Conservation (phyloP, 1,284 basidiomycete genomes). For the Cerrena zonata region DNA sequence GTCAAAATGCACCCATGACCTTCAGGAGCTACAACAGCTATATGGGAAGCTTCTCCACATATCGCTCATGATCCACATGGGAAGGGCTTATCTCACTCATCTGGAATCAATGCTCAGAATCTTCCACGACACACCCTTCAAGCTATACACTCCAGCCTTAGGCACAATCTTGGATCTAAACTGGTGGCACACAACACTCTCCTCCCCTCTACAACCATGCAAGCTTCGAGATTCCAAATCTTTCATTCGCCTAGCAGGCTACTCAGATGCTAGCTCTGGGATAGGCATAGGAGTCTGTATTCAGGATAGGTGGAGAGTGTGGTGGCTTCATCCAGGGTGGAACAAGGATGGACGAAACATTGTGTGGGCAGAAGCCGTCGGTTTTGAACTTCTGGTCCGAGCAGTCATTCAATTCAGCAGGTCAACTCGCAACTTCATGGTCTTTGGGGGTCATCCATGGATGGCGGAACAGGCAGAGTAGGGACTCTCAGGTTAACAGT, state of each 20-base stretch:
- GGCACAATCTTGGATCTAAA: slow-evolving; percentile 22
- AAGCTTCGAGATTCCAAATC: slow-evolving; percentile 24
- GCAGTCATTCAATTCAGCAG: slow-evolving; percentile 4
- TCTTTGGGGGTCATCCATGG: slow-evolving; percentile 36
- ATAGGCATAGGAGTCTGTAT: slow-evolving; percentile 26
- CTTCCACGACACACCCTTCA: slow-evolving; percentile 22
- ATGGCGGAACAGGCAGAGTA: slow-evolving; percentile 26
- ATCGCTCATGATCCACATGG: slow-evolving; percentile 39
- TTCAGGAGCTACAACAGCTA: slow-evolving; percentile 16
- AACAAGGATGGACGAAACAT: slow-evolving; percentile 25
- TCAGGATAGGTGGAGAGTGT: slow-evolving; percentile 23
- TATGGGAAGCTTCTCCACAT: slow-evolving; percentile 23
- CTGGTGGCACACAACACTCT: slow-evolving; percentile 33
- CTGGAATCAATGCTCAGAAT: slow-evolving; percentile 23
- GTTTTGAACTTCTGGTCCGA: slow-evolving; percentile 27
- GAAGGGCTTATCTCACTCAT: slow-evolving; percentile 42
- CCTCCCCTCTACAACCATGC: slow-evolving; percentile 7
- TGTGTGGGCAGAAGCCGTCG: slow-evolving; percentile 38
- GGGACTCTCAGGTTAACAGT: slow-evolving; percentile 30
- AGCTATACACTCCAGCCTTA: slow-evolving; percentile 19
- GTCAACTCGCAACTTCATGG: slow-evolving; percentile 15
- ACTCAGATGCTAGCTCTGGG: slow-evolving; percentile 39
- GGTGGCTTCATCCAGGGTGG: slow-evolving; percentile 26
- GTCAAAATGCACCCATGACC: slow-evolving; percentile 3
- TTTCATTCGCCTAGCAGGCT: slow-evolving; percentile 29